Evolutionary conservation across 1,139 yeast genomes (phyloP).

Genomic region (Yamadazyma siamensis): DNA sequence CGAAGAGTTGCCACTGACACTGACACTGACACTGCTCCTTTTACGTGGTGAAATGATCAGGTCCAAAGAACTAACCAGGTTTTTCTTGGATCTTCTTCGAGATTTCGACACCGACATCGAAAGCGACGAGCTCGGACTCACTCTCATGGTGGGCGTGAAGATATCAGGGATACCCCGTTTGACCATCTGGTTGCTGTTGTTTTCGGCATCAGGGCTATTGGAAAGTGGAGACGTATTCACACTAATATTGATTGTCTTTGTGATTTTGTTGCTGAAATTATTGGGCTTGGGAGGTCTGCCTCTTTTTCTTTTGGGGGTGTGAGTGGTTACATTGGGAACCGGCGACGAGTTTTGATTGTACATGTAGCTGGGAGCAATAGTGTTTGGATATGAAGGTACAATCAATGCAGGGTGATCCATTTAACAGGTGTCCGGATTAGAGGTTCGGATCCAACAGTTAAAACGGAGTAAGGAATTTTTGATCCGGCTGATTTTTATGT

Average conservation of each 20-base stretch:
- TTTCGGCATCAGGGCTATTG: conserved; percentile 30
- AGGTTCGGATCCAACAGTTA: too few species aligned
- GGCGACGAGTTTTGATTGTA: conserved; percentile 1
- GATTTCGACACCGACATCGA: not conserved
- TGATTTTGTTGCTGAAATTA: conserved; percentile 37
- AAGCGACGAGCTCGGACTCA: conserved; percentile 26
- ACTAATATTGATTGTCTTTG: conserved; percentile 42
- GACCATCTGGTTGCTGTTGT: conserved; percentile 38
- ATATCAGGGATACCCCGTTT: conserved; percentile 45
- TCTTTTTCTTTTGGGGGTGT: conserved; percentile 37
- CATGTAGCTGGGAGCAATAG: not conserved
- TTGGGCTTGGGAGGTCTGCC: conserved; percentile 49
- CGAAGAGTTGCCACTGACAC: conserved; percentile 6
- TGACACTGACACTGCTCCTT: conserved; percentile 3
- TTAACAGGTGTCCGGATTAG: too few species aligned
- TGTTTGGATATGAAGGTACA: conserved; percentile 1
- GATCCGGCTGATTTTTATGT: too few species aligned
- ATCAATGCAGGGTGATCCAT: too few species aligned
- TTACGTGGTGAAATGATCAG: conserved; percentile 6
- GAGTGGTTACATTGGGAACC: not conserved
- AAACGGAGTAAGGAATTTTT: too few species aligned
- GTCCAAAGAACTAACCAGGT: conserved; percentile 11
- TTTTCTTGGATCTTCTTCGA: conserved; percentile 11
- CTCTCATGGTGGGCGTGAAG: conserved; percentile 47
- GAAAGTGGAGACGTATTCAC: conserved; percentile 36